Evolutionary conservation across 495 filamentous ascomycete species (phyloP), one percentile per base, ranked within the genome.

Genomic region (Hyaloscypha finlandica): DNA sequence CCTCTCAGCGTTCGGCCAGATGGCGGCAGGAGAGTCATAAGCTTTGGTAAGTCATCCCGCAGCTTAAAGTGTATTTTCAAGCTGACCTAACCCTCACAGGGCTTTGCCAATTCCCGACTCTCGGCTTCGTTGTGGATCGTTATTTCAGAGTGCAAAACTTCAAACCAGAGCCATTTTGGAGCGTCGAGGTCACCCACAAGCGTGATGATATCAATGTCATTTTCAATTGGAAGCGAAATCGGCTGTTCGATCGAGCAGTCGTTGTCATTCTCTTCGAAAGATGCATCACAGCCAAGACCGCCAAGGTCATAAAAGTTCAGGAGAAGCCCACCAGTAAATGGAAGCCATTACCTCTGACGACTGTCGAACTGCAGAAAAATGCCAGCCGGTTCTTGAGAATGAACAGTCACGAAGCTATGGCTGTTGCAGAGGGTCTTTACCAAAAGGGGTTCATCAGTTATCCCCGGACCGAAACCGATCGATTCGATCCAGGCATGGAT

Each of bases 301-400:
- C 93, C 29, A 89, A 85, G 72, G 92, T 99, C 45, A 88, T 79
- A 19, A 94, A 91, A 71, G 88, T 97, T 32, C 86, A 90, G 68
- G 89, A 91, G 73, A 97, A 96, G 76, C 92, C 93, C 1, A 96
- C 94, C 20, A 94, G 89, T 70, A 97, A 96, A 79, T 97, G 90
- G 93, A 91, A 92, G 71, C 95, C 95, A 2, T 75, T 99, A 37
- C 95, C 95, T 1, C 81, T 99, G 70, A 99, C 95, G 0, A 99
- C 95, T 0, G 92, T 99, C n/a, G 96, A 99, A 71, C 79, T 99
- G n/a, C 95, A 98, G 74, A 98, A 97, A 81, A 92, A 93, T 82
- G 95, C 96, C 22, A 95, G 88, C 68, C 82, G 85, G 59, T 96
- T 93, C 72, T 82, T 98, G 14, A 84, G 88, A 22, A 88, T 99